Percentiles rank a stretch among this genome's conserved stretches.
Evolutionary conservation across 495 filamentous ascomycete genomes (phyloP).

Genomic region (Eremomyces bilateralis): DNA sequence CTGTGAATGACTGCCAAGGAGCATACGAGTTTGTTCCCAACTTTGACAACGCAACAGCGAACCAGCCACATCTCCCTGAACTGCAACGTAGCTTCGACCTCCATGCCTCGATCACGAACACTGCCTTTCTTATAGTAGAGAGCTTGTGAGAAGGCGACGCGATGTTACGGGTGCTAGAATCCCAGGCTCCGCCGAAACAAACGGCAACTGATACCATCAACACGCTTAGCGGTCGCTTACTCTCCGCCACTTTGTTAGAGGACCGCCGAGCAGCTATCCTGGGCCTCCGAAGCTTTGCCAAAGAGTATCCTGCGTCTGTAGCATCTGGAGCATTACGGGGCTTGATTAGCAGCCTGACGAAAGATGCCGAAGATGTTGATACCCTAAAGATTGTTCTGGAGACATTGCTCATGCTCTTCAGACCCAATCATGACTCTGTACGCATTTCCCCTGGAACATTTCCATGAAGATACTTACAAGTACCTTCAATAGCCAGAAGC

Average conservation of each 20-base stretch:
- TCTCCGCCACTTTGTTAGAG: constrained; percentile 74
- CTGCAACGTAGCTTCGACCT: too few relatives aligned
- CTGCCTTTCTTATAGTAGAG: too few relatives aligned
- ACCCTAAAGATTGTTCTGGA: constrained; percentile 87
- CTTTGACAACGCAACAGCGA: too few relatives aligned
- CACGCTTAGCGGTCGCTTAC: constrained; percentile 64
- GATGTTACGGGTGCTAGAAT: constrained; percentile 77
- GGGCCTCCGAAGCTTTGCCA: constrained; percentile 84
- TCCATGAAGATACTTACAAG: background rate
- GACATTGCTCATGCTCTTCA: constrained; percentile 84
- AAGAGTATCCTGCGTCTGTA: constrained; percentile 89
- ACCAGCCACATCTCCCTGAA: too few relatives aligned
- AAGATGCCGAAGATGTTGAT: constrained; percentile 89
- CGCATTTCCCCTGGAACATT: constrained; percentile 11
- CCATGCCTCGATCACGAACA: too few relatives aligned
- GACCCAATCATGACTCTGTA: constrained; percentile 46
- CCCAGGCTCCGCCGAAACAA: constrained; percentile 84
- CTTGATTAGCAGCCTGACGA: constrained; percentile 62
- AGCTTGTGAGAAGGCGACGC: too few relatives aligned
- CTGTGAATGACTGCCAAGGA: too few relatives aligned
- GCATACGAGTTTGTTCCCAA: too few relatives aligned
- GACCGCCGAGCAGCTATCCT: constrained; percentile 84
- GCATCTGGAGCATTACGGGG: constrained; percentile 73
- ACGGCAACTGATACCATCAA: constrained; percentile 85
- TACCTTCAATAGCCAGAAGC: constrained; percentile 48